Evolutionary conservation across 139 green algal species (phyloP), one percentile per base, ranked within the genome.

Genomic region (Chlamydomonas applanata): DNA sequence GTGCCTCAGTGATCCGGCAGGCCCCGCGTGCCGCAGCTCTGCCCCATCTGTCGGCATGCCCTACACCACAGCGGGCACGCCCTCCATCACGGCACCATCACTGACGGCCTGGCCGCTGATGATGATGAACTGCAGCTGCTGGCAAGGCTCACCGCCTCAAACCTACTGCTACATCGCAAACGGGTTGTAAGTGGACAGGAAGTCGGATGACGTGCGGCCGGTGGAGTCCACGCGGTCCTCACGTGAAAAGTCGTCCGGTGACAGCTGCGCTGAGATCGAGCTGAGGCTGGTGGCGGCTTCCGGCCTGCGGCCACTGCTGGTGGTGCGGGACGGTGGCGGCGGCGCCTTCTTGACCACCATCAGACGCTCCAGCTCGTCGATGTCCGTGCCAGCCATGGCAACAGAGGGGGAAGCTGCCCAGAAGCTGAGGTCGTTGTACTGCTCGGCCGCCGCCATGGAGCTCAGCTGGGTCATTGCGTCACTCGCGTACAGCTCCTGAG

Each of bases 341-440:
- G 54, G 54, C 54, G 54, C 22, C 54, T 14, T 56, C 46, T 62
- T 62, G 54, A 62, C 24, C 54, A 62, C 22, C 54, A 74, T 53
- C 13, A 63, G 44, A n/a, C 45, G 40, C 40, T 74, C 68, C 40
- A 74, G 68, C 68, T 74, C 68, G 3, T 30, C 68, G 36, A 54
- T 63, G 68, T 74, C 68, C 44, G 59, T 74, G 40, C 40, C 40
- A 11, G 40, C 40, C 66, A 32, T 52, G 35, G 33, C 24, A 9
- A 22, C 32, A 24, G 22, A 25, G 7, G 22, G 22, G 54, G 22
- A 25, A 14, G 22, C 54, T 4, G 22, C 7, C 75, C 75, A 88
- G 65, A 75, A 84, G 40, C 74, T 75, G 68, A 71, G 60, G 52
- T 86, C 75, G 60, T 79, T 83, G 61, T 78, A 87, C 40, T 87